These are phyloP conservation scores for Carex kokanica DNA, from an alignment of 176 grass and related monocot species.

Conservation along the genomic window DNA sequence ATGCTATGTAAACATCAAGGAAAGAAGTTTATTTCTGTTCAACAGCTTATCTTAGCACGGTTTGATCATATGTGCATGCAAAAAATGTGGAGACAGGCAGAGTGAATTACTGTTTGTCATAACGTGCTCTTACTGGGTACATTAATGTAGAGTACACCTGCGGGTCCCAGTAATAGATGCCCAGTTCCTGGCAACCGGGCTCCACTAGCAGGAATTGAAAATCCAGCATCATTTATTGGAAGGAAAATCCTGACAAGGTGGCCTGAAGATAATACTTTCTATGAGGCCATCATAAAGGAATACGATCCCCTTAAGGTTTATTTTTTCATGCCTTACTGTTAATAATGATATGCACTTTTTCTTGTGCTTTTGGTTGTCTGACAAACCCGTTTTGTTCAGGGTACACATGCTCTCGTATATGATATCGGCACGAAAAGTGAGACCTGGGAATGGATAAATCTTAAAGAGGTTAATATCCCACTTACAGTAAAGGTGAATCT, in stretches of 20 bases:
- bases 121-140: background rate
- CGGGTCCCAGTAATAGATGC: conserved; percentile 31
- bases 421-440: conserved; percentile 54
- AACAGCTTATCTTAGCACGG: background rate
- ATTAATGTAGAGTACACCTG: conserved; percentile 28
- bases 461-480: conserved; percentile 60
- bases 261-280: conserved; percentile 91
- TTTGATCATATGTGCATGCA: background rate
- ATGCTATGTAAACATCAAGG: background rate
- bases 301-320: conserved; percentile 71
- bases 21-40: background rate
- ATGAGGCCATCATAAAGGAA: conserved; percentile 74
- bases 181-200: conserved; percentile 18
- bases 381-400: conserved; percentile 42
- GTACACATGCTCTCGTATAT: conserved; percentile 78
- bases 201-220: conserved; percentile 25
- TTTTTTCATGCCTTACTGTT: conserved; percentile 17
- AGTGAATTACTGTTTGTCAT: background rate
- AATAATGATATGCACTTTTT: conserved; percentile 27
- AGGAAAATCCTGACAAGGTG: conserved; percentile 76
- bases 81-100: background rate
- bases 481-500: conserved; percentile 7
- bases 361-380: conserved; percentile 20
- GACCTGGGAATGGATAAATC: conserved; percentile 73
- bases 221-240: conserved; percentile 62